phyloP scores from a whole-genome alignment of 352 stramenopile species.

The Phytophthora europaea region DNA sequence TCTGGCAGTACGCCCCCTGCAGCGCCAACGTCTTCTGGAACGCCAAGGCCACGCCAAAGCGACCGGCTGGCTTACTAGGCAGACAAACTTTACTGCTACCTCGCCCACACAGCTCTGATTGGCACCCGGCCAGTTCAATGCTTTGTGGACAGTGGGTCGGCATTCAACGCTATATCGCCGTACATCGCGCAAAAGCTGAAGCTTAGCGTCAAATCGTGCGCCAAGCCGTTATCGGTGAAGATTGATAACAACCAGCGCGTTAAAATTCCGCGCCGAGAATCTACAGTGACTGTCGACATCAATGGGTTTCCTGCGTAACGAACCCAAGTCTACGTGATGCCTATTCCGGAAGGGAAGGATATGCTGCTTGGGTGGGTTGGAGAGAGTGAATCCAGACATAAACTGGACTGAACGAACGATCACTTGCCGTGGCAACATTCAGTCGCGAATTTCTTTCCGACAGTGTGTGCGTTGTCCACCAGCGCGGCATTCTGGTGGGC shows the following conservation, averaged over 20 bases:
- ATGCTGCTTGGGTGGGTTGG: constrained; percentile 4
- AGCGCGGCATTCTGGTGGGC: not conserved
- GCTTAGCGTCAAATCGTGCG: not conserved
- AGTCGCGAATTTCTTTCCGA: constrained; percentile 2
- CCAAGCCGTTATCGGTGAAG: constrained; percentile 2
- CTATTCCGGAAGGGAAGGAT: constrained; percentile 10
- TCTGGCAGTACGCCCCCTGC: constrained; percentile 10
- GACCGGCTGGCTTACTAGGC: constrained; percentile 6
- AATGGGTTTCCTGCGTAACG: constrained; percentile 9
- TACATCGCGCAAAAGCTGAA: not conserved
- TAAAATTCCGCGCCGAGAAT: not conserved
- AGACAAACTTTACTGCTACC: constrained; percentile 22
- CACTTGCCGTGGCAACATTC: not conserved
- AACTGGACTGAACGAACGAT: constrained; percentile 4
- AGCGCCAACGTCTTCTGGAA: constrained; percentile 4
- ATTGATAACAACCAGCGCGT: constrained; percentile 1
- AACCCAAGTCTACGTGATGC: constrained; percentile 3
- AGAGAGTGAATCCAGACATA: constrained; percentile 3
- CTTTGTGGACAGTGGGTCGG: constrained; percentile 15
- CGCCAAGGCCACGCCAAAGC: not conserved
- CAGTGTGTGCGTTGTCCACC: not conserved
- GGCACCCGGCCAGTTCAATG: not conserved
- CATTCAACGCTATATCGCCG: constrained; percentile 10
- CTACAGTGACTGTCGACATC: not conserved
- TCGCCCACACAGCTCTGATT: constrained; percentile 4